Conservation (phyloP, 2,329 filamentous ascomycete species). For the Talaromyces sp. region DNA sequence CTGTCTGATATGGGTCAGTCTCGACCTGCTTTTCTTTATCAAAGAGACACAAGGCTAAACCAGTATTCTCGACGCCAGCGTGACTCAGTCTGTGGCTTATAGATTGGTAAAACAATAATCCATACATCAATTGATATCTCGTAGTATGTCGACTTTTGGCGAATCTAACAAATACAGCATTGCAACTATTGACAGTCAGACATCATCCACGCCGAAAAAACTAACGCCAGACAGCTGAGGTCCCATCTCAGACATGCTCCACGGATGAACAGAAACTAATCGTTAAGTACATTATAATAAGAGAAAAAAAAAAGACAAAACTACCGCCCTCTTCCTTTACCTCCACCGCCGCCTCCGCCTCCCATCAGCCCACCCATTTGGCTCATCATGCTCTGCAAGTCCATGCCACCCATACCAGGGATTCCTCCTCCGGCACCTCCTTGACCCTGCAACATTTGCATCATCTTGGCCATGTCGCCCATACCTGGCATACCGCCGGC, state of each 20-base stretch:
- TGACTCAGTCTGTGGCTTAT: too few relatives aligned
- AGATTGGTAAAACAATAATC: not conserved
- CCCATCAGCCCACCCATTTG: conserved; percentile 64
- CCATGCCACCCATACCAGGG: conserved; percentile 52
- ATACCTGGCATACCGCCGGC: conserved; percentile 59
- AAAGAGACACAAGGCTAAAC: too few relatives aligned
- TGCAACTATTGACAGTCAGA: not conserved
- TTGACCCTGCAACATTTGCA: conserved; percentile 86
- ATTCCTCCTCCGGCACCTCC: conserved; percentile 64
- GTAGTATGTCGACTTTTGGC: not conserved
- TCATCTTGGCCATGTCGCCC: conserved; percentile 85
- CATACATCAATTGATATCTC: not conserved
- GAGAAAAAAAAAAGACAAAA: not conserved
- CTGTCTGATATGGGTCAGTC: too few relatives aligned
- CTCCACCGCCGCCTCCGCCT: conserved; percentile 15
- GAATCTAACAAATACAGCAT: not conserved
- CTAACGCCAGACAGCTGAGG: not conserved
- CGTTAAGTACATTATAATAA: not conserved
- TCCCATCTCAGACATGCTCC: not conserved
- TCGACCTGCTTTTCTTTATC: too few relatives aligned
- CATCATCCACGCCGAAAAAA: not conserved
- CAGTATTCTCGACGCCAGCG: too few relatives aligned
- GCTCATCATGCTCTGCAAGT: conserved; percentile 69
- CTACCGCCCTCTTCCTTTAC: conserved; percentile 21
- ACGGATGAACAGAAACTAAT: not conserved